Percentiles rank a stretch among this genome's conserved stretches.
Conservation (phyloP, 345 rosid species). For the Pugionium cornutum region DNA sequence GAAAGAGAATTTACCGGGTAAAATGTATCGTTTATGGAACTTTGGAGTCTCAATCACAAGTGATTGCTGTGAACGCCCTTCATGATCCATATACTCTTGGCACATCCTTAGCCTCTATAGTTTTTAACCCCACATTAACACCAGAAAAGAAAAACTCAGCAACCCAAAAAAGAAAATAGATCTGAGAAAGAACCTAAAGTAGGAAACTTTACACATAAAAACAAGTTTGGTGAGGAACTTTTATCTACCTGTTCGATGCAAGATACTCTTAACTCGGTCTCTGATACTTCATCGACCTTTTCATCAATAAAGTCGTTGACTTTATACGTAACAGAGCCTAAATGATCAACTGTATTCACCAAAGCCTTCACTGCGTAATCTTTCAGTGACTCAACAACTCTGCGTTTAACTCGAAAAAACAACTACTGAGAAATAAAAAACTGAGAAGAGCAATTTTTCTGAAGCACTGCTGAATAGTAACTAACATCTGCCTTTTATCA, state of each 20-base stretch:
- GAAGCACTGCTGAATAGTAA: neutral
- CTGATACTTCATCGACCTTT: constrained; percentile 79
- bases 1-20: constrained; percentile 68
- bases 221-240: neutral
- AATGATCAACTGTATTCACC: constrained; percentile 92
- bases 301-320: constrained; percentile 80
- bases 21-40: constrained; percentile 81
- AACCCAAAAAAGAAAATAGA: neutral
- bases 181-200: constrained; percentile 11
- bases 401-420: constrained; percentile 38
- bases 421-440: neutral
- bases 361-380: constrained; percentile 90
- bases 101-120: constrained; percentile 81
- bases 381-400: constrained; percentile 89
- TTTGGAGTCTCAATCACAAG: constrained; percentile 75
- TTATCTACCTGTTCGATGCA: constrained; percentile 78
- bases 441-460: neutral
- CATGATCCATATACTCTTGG: constrained; percentile 81
- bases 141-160: neutral
- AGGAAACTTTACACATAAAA: neutral
- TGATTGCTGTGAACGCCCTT: constrained; percentile 82
- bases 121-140: constrained; percentile 3
- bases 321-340: constrained; percentile 91
- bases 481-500: constrained; percentile 85
- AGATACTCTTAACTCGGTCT: constrained; percentile 72